Percentiles rank a stretch among this genome's conserved stretches.
These are phyloP conservation scores for Porphyrellus cyaneotinctus DNA, from an alignment of 768 basidiomycete species.

Conservation along the genomic window DNA sequence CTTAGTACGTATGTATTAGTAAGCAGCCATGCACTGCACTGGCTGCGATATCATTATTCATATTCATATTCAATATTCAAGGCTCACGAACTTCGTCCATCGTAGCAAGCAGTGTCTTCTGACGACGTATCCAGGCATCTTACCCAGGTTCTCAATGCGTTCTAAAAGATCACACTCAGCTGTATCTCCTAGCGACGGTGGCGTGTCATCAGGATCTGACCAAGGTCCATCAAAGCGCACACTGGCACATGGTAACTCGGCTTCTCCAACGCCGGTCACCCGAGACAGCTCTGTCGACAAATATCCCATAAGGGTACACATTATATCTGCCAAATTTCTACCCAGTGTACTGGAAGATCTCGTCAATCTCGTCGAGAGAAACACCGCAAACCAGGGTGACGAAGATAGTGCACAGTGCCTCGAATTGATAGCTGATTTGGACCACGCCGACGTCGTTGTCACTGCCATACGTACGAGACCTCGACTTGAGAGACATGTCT, in stretches of 20 bases:
- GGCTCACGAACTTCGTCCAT: too few species aligned
- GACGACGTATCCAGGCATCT: background rate
- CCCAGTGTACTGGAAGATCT: conserved; percentile 22
- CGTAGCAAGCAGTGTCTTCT: too few species aligned
- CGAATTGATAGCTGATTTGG: conserved; percentile 36
- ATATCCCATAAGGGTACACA: conserved; percentile 21
- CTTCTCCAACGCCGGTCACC: conserved; percentile 6
- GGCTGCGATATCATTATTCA: too few species aligned
- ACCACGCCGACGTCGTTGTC: conserved; percentile 61
- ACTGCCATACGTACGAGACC: conserved; percentile 63
- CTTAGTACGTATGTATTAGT: too few species aligned
- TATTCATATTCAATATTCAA: too few species aligned
- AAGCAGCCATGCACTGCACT: too few species aligned
- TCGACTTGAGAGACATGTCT: conserved; percentile 66
- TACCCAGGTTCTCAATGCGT: conserved; percentile 5
- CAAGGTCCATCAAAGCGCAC: conserved; percentile 13
- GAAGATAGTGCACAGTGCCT: conserved; percentile 16
- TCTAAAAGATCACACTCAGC: conserved; percentile 11
- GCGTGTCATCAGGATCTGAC: background rate
- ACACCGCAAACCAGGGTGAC: background rate
- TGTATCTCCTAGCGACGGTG: background rate
- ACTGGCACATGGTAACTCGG: background rate
- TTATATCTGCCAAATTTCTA: conserved; percentile 33
- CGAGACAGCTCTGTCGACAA: conserved; percentile 4
- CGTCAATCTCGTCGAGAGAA: conserved; percentile 22